Evolutionary conservation across 495 filamentous ascomycete genomes (phyloP), one percentile per base, ranked within the genome.

Genomic region (Glarea lozoyensis): DNA sequence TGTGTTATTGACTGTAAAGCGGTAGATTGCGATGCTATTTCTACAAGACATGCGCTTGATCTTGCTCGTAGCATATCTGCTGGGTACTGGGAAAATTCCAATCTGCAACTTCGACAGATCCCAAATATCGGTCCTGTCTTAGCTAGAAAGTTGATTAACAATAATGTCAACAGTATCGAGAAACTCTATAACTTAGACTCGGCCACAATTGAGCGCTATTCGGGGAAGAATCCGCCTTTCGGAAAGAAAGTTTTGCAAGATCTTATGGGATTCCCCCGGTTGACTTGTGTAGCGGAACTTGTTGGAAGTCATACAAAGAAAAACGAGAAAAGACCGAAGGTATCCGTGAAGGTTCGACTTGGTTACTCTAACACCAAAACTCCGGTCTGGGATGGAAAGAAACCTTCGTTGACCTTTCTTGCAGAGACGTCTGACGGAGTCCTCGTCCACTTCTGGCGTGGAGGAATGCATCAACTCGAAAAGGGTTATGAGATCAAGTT

Each of bases 1-100:
- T 95, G 88, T 49, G 72, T 95, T 7, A 75, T 94, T 36, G 92
- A 97, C 58, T 95, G 88, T 51, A 78, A 86, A 50, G 71, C 83
- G 7, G 49, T 67, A 16, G 70, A 80, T 4, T 63, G 75, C 6
- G 88, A 95, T 53, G 78, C 84, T 0, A 53, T 82, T 2, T 64
- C 78, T 9, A 72, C 75, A 9, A 72, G 73, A 35, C 82, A 80
- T 46, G 83, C 86, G 10, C 66, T 97, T 12, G 86, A 93, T 54
- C 70, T 97, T 15, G 71, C 79, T 5, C 69, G 93, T 45, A 86
- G 85, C 43, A 69, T 97, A 30, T 71, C 75, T 21, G 88, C 86
- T 10, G 77, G 74, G 45, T 82, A 78, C 3, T 97, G 93, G 93
- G 93, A 97, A 46, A 76, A 82, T 24, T 86, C 82, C 0, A 79